Percentiles rank a stretch among this genome's conserved stretches.
phyloP scores from a whole-genome alignment of 73 alveolate species.

The Durusdinium trenchii region DNA sequence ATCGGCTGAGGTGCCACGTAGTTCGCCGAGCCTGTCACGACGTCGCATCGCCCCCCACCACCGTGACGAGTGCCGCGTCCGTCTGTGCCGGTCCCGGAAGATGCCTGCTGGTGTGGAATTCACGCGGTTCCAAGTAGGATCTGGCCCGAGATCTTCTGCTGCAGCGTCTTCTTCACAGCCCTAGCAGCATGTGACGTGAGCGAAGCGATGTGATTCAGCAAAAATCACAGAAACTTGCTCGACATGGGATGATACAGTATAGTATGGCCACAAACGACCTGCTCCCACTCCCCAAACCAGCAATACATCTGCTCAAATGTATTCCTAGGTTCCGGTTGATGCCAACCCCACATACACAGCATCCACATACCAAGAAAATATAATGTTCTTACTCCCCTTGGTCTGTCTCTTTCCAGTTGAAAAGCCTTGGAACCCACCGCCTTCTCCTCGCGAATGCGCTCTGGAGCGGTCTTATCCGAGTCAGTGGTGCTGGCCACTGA shows the following conservation, averaged over 20 bases:
- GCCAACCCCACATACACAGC: too few relatives aligned
- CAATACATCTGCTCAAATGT: too few relatives aligned
- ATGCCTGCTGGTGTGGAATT: conserved; percentile 92
- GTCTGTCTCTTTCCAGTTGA: too few relatives aligned
- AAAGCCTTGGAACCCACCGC: not conserved
- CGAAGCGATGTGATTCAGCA: too few relatives aligned
- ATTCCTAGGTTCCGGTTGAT: too few relatives aligned
- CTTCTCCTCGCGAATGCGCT: not conserved
- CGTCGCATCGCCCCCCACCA: not conserved
- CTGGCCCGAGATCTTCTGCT: conserved; percentile 70
- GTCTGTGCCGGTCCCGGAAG: not conserved
- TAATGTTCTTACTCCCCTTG: not conserved
- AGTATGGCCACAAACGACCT: too few relatives aligned
- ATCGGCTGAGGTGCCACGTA: conserved; percentile 78
- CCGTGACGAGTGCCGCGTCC: not conserved
- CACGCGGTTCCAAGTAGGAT: conserved; percentile 81
- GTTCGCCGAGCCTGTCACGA: conserved; percentile 44
- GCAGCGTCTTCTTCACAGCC: conserved; percentile 69
- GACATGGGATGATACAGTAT: too few relatives aligned
- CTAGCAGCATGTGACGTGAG: too few relatives aligned
- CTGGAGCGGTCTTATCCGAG: conserved; percentile 24
- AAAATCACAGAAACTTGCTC: too few relatives aligned
- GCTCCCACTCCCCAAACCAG: too few relatives aligned
- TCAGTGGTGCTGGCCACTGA: conserved; percentile 95
- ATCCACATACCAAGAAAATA: too few relatives aligned